phyloP scores from a whole-genome alignment of 1,139 yeast species.

The Pichia sp. region DNA sequence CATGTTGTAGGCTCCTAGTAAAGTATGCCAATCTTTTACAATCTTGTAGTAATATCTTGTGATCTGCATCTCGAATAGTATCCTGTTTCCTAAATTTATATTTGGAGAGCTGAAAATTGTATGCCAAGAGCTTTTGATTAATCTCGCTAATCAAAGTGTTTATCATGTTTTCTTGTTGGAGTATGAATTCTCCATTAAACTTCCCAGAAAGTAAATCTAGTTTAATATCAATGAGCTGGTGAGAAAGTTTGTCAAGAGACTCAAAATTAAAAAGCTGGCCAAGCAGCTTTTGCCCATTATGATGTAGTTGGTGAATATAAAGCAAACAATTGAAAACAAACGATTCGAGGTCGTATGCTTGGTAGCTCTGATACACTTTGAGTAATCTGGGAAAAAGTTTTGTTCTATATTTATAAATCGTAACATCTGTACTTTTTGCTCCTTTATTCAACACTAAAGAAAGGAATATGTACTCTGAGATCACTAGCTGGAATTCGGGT shows the following conservation, averaged over 20 bases:
- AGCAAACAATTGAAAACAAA: slow-evolving; percentile 7
- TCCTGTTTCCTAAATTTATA: background rate
- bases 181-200: background rate
- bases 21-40: background rate
- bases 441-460: slow-evolving; percentile 5
- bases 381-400: slow-evolving; percentile 5
- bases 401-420: slow-evolving; percentile 4
- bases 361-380: slow-evolving; percentile 8
- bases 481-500: slow-evolving; percentile 2
- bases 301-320: background rate
- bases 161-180: background rate
- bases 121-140: slow-evolving; percentile 3
- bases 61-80: slow-evolving; percentile 12
- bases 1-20: background rate
- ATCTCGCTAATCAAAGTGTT: slow-evolving; percentile 9
- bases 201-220: background rate
- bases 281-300: background rate
- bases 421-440: background rate
- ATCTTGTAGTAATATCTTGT: background rate
- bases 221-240: slow-evolving; percentile 5
- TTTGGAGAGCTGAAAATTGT: slow-evolving; percentile 8
- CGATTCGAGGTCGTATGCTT: slow-evolving; percentile 6
- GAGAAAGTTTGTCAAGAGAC: background rate
- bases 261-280: background rate
- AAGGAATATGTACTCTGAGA: slow-evolving; percentile 4